Base-by-base conservation (phyloP, 202 grass and related monocot species). In the Setaria italica region DNA sequence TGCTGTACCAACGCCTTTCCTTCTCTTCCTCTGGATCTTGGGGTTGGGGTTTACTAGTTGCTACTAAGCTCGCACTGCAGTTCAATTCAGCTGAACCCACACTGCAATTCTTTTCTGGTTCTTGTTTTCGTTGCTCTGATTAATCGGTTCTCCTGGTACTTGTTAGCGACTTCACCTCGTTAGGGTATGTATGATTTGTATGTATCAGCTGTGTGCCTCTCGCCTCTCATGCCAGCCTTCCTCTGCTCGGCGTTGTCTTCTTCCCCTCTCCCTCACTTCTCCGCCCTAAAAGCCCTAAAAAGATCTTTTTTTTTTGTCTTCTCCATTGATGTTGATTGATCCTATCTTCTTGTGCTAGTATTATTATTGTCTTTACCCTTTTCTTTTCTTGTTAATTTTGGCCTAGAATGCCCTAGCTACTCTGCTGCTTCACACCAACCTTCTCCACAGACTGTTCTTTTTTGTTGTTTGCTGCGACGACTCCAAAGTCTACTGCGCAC, bases 391-490 rank as follows among this genome's bases (percentile, higher is more conserved):
- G 53, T 46, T 33, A 78, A 17, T 62, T 78, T 43, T 9, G 14
- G 8, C 42, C 9, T 15, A 25, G 56, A 78, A 85, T 60, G 42
- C 5, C 67, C 12, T 53, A 43, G 25, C 21, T 4, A 45, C 42
- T 48, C 21, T 13, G 10, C 33, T 34, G 42, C 30, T 77, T 43
- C 20, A 30, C 33, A 57, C 47, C 60, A 53, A 35, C 34, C 56
- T 53, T 70, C 80, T 57, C 16, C 48, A 9, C 78, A 46, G 37
- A 20, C 7, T 55, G 70, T 68, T 80, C 72, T 14, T 39, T 66
- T 1, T 66, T 64, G 8, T 75, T 76, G 50, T 67, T 19, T 67
- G 39, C 5, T 33, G 69, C 76, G 57, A 59, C 33, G 76, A 79
- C 75, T 80, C 68, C 58, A 48, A 10, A 50, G 20, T 62, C 76